phyloP scores from a whole-genome alignment of 1,284 basidiomycete species.

The Phenoliferia sp. region DNA sequence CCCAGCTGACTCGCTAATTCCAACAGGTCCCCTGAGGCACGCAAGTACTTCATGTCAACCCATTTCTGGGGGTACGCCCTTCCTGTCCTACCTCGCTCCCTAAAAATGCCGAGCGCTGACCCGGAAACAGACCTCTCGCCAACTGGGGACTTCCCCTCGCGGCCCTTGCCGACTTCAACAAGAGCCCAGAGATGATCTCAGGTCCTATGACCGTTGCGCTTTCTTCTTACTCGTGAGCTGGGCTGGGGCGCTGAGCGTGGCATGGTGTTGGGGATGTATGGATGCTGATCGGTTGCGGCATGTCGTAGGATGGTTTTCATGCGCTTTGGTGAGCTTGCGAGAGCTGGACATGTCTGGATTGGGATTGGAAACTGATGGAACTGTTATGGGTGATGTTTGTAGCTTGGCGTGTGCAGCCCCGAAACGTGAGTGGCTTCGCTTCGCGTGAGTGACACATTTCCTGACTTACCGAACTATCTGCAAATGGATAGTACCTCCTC shows the following conservation, averaged over 20 bases:
- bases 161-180: slow-evolving; percentile 77
- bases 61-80: slow-evolving; percentile 32
- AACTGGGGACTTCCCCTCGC: slow-evolving; percentile 96
- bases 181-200: slow-evolving; percentile 92
- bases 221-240: slow-evolving; percentile 78
- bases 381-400: neutral
- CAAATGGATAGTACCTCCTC: slow-evolving; percentile 52
- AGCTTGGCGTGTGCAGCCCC: slow-evolving; percentile 91
- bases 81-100: neutral
- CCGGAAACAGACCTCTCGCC: slow-evolving; percentile 60
- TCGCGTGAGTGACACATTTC: neutral
- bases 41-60: slow-evolving; percentile 75
- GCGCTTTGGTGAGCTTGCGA: slow-evolving; percentile 67
- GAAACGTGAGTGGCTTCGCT: slow-evolving; percentile 53
- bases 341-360: neutral
- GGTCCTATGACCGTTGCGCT: slow-evolving; percentile 91
- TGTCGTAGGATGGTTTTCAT: slow-evolving; percentile 76
- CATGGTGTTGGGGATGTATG: neutral
- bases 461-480: neutral
- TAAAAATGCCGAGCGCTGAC: neutral
- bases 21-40: slow-evolving; percentile 65
- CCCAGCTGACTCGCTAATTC: neutral
- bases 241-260: neutral
- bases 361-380: neutral
- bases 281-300: neutral